These are phyloP conservation scores for Cerioporus squamosus DNA, from an alignment of 1,284 basidiomycete genomes.

Conservation along the genomic window DNA sequence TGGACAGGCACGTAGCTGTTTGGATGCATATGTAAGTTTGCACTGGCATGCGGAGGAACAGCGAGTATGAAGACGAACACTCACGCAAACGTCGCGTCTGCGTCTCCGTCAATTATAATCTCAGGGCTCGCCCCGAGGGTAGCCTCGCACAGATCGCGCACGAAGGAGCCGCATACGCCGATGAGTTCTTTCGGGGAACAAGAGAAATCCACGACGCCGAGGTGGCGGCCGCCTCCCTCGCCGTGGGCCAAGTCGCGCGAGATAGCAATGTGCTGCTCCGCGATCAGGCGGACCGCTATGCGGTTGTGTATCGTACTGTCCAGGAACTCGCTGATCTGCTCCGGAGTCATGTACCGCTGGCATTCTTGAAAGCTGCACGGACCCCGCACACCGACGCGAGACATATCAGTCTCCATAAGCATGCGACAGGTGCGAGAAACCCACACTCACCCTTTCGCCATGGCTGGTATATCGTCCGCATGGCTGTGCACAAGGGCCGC, in stretches of 20 bases:
- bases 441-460: slow-evolving; percentile 80
- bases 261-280: slow-evolving; percentile 90
- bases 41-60: background rate
- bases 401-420: background rate
- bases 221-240: slow-evolving; percentile 39
- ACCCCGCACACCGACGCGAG: background rate
- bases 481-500: slow-evolving; percentile 78
- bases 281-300: slow-evolving; percentile 88
- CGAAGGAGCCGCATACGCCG: slow-evolving; percentile 79
- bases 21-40: slow-evolving; percentile 21
- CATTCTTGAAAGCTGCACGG: slow-evolving; percentile 83
- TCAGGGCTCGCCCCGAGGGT: slow-evolving; percentile 77
- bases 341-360: slow-evolving; percentile 79
- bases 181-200: slow-evolving; percentile 77
- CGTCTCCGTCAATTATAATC: slow-evolving; percentile 70
- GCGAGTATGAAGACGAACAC: slow-evolving; percentile 33
- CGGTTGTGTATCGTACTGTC: slow-evolving; percentile 87
- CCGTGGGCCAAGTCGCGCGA: slow-evolving; percentile 60
- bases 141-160: slow-evolving; percentile 84
- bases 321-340: slow-evolving; percentile 78
- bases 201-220: slow-evolving; percentile 71
- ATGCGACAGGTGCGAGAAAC: background rate
- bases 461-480: slow-evolving; percentile 85
- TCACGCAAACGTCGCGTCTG: slow-evolving; percentile 78
- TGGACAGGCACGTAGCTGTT: slow-evolving; percentile 86